Conservation (phyloP, 768 basidiomycete species). For the Rhodotorula toruloides region DNA sequence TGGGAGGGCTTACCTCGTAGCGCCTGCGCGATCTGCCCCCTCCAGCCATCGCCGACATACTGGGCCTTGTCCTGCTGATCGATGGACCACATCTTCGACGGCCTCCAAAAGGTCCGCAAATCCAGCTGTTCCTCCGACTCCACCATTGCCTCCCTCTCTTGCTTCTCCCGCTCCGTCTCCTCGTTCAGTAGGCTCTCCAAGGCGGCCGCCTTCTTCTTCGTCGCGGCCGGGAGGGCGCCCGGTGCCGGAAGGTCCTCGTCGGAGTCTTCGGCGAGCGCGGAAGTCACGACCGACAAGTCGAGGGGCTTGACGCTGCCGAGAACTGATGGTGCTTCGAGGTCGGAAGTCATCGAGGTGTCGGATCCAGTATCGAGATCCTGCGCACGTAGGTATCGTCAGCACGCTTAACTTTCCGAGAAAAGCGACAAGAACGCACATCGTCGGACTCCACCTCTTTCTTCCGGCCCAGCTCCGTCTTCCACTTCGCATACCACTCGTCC, state of each 20-base stretch:
- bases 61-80: not conserved
- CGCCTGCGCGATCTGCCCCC: not conserved
- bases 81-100: not conserved
- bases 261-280: not conserved
- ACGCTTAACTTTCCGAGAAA: too few species aligned
- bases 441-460: not conserved
- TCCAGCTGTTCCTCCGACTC: slow-evolving; percentile 8
- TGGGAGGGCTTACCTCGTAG: slow-evolving; percentile 11
- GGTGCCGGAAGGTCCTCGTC: slow-evolving; percentile 25
- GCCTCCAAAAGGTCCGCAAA: slow-evolving; percentile 7
- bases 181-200: slow-evolving; percentile 10
- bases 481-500: not conserved
- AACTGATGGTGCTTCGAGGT: not conserved
- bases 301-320: not conserved
- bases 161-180: not conserved
- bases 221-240: not conserved
- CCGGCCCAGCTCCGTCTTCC: not conserved
- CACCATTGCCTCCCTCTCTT: not conserved
- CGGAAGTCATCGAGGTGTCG: not conserved
- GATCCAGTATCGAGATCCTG: slow-evolving; percentile 12
- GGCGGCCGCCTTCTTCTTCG: slow-evolving; percentile 2
- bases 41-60: slow-evolving; percentile 14
- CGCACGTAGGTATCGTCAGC: too few species aligned
- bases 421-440: not conserved
- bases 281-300: not conserved